phyloP scores from a whole-genome alignment of 192 early-diverging fungal genomes.

The Kappamyces sp. region DNA sequence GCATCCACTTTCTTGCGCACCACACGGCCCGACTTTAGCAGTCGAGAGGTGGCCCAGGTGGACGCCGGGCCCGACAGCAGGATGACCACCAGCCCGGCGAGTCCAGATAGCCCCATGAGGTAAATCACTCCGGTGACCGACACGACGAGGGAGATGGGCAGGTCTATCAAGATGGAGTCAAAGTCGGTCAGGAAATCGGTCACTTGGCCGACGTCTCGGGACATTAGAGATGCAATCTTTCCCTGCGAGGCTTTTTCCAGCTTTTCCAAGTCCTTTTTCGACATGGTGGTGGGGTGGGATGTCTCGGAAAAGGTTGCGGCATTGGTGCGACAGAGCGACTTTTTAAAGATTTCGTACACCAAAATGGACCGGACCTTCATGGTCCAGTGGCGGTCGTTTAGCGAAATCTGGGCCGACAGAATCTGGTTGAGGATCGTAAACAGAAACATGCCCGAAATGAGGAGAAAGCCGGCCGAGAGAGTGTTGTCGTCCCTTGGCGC shows the following conservation, averaged over 20 bases:
- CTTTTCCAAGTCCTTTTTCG: neutral
- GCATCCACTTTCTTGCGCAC: constrained; percentile 47
- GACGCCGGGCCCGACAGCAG: constrained; percentile 20
- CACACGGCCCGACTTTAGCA: constrained; percentile 21
- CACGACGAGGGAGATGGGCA: constrained; percentile 11
- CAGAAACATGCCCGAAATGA: constrained; percentile 23
- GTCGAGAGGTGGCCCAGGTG: constrained; percentile 14
- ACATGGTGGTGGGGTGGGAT: neutral
- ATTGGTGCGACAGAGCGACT: constrained; percentile 28
- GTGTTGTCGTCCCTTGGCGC: neutral
- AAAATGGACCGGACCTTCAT: constrained; percentile 8
- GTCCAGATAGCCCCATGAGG: constrained; percentile 17
- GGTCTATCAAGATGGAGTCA: constrained; percentile 18
- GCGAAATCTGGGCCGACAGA: constrained; percentile 13
- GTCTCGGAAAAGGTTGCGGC: neutral
- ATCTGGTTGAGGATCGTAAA: constrained; percentile 11
- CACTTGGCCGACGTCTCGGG: constrained; percentile 34
- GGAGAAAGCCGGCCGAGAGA: constrained; percentile 11
- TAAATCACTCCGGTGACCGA: constrained; percentile 6
- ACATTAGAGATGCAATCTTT: constrained; percentile 42
- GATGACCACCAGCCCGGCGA: constrained; percentile 36
- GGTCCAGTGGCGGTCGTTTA: constrained; percentile 16
- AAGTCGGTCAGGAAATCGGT: constrained; percentile 26
- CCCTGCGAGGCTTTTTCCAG: constrained; percentile 20
- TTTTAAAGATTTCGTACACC: constrained; percentile 39